Evolutionary conservation across 371 early-diverging fungal genomes (phyloP).

Genomic region (Mucor irregularis): DNA sequence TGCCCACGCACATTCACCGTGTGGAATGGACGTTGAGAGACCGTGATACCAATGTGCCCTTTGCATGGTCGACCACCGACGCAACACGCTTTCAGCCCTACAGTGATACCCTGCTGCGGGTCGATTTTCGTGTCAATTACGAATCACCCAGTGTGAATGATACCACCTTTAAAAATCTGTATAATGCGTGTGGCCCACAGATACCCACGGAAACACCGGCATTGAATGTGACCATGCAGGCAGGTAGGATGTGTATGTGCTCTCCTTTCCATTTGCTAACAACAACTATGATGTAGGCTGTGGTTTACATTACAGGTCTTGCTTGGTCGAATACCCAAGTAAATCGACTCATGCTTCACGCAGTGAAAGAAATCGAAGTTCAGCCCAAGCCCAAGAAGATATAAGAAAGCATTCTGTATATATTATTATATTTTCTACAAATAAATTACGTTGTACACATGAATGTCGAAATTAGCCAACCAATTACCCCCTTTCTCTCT

Average conservation of each 20-base stretch:
- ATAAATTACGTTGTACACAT: too few relatives aligned
- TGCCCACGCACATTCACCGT: slow-evolving; percentile 15
- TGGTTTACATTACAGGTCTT: slow-evolving; percentile 20
- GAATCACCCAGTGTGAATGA: slow-evolving; percentile 12
- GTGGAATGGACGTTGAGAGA: slow-evolving; percentile 19
- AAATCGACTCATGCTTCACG: slow-evolving; percentile 27
- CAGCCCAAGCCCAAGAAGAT: slow-evolving; percentile 31
- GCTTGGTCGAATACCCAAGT: slow-evolving; percentile 29
- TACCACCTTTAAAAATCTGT: slow-evolving; percentile 26
- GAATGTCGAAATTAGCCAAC: neutral
- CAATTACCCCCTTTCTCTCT: slow-evolving; percentile 1
- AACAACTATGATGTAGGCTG: slow-evolving; percentile 8
- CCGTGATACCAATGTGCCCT: slow-evolving; percentile 16
- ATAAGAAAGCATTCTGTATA: neutral
- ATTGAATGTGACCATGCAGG: slow-evolving; percentile 26
- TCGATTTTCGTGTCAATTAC: slow-evolving; percentile 18
- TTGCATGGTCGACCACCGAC: slow-evolving; percentile 18
- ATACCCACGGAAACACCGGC: slow-evolving; percentile 20
- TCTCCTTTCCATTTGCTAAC: neutral
- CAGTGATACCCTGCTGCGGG: neutral
- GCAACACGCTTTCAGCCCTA: slow-evolving; percentile 6
- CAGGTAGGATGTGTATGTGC: slow-evolving; percentile 2
- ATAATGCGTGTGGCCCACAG: slow-evolving; percentile 33
- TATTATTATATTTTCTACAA: neutral
- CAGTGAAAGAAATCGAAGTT: slow-evolving; percentile 24